phyloP scores from a whole-genome alignment of 306 rosid species.

The Trichosanthes truncata region DNA sequence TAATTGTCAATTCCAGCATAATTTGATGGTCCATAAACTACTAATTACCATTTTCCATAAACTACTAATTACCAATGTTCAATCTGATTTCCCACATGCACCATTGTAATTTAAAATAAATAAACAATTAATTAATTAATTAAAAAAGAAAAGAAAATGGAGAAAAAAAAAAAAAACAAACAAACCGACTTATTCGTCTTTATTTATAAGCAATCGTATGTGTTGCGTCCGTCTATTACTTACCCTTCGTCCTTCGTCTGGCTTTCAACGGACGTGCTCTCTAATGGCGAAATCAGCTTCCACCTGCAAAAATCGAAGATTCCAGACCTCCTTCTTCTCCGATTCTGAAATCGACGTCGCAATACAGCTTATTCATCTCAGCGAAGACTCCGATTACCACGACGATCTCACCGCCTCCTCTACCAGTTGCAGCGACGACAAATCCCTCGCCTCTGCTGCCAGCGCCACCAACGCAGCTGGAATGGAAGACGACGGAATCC shows the following conservation, averaged over 20 bases:
- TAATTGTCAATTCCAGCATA: too few relatives aligned
- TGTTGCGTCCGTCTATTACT: neutral
- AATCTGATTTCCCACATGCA: too few relatives aligned
- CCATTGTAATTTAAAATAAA: too few relatives aligned
- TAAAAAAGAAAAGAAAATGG: too few relatives aligned
- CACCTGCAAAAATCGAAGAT: neutral
- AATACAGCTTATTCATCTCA: constrained; percentile 5
- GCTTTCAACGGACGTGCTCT: neutral
- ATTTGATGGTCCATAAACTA: too few relatives aligned
- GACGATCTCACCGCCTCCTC: neutral
- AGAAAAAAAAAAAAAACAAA: neutral
- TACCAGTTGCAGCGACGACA: neutral
- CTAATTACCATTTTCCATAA: too few relatives aligned
- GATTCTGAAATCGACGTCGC: constrained; percentile 8
- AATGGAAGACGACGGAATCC: neutral
- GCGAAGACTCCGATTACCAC: constrained; percentile 5
- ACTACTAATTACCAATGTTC: too few relatives aligned
- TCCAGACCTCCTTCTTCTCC: neutral
- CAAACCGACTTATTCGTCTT: neutral
- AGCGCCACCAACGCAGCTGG: neutral
- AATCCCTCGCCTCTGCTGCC: neutral
- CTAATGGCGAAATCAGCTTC: constrained; percentile 1
- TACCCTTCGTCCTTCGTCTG: constrained; percentile 8
- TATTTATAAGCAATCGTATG: neutral
- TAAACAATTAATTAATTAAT: too few relatives aligned